Evolutionary conservation across 2,329 filamentous ascomycete genomes (phyloP).

Genomic region (Aspergillus sclerotialis): DNA sequence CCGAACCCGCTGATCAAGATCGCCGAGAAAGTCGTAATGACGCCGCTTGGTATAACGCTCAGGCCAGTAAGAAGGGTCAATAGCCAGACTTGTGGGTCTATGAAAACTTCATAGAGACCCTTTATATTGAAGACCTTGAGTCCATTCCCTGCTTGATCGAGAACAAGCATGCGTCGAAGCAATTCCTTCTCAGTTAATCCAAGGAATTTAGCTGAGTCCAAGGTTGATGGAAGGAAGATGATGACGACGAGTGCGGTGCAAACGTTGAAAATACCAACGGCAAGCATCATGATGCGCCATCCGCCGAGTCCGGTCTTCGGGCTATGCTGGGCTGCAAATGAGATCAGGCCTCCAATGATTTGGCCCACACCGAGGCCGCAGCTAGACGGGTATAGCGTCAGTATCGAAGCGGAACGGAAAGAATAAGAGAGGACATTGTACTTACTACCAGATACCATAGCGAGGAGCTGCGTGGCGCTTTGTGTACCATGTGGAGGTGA

Average conservation of each 20-base stretch:
- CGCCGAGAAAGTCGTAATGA: constrained; percentile 39
- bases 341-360: constrained; percentile 21
- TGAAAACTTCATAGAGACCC: no score
- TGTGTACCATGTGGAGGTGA: constrained; percentile 55
- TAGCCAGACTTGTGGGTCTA: no score
- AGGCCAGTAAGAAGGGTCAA: constrained; percentile 13
- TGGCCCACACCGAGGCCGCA: constrained; percentile 55
- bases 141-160: no score
- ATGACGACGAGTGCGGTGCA: no score
- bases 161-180: no score
- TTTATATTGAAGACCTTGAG: no score
- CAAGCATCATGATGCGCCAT: constrained; percentile 44
- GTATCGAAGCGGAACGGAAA: no score
- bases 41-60: constrained; percentile 38
- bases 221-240: no score
- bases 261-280: constrained; percentile 32
- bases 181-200: no score
- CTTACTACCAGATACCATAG: constrained; percentile 58
- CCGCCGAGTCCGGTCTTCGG: constrained; percentile 21
- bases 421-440: no score
- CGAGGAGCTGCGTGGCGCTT: constrained; percentile 53
- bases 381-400: no score
- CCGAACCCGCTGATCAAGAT: constrained; percentile 38
- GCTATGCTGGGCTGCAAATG: constrained; percentile 48
- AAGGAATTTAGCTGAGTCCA: no score